A percentile compares a stretch with the other conserved stretches of the same genome.
Conservation (phyloP, 2,329 filamentous ascomycete genomes). For the Colletotrichum sublineola region DNA sequence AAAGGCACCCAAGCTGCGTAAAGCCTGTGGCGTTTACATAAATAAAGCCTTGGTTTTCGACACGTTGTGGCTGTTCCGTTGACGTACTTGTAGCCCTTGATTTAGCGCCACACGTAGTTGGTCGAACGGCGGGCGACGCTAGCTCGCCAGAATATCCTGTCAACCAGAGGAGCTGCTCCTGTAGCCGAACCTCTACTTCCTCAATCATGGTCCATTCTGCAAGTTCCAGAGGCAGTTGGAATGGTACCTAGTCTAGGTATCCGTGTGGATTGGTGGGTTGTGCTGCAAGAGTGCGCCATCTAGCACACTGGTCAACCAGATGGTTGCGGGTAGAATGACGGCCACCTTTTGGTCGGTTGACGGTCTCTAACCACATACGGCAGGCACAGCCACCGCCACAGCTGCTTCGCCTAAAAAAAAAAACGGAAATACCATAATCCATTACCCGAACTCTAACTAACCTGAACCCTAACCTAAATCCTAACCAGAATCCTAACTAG, state of each 20-base stretch:
- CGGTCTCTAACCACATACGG: too few relatives aligned
- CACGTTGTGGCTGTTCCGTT: conserved; percentile 9
- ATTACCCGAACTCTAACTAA: too few relatives aligned
- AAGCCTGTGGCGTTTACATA: background rate
- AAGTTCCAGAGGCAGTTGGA: background rate
- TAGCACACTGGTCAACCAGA: conserved; percentile 4
- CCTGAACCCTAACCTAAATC: too few relatives aligned
- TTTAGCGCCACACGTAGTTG: conserved; percentile 1
- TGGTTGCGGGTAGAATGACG: too few relatives aligned
- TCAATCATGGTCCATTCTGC: background rate
- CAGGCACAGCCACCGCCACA: too few relatives aligned
- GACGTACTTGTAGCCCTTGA: conserved; percentile 4
- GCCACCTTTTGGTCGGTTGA: too few relatives aligned
- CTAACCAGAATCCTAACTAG: too few relatives aligned
- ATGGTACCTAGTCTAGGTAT: background rate
- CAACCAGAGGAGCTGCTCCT: background rate
- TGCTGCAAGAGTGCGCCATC: conserved; percentile 4
- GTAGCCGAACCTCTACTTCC: too few relatives aligned
- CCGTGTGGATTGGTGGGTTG: conserved; percentile 4
- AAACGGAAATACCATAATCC: too few relatives aligned
- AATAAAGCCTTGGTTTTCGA: background rate
- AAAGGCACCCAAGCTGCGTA: background rate
- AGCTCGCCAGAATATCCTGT: background rate
- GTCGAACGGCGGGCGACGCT: background rate
- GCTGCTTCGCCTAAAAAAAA: too few relatives aligned